Evolutionary conservation across 2,329 filamentous ascomycete genomes (phyloP), one percentile per base, ranked within the genome.

Genomic region (Sarocladiaceae sp.): DNA sequence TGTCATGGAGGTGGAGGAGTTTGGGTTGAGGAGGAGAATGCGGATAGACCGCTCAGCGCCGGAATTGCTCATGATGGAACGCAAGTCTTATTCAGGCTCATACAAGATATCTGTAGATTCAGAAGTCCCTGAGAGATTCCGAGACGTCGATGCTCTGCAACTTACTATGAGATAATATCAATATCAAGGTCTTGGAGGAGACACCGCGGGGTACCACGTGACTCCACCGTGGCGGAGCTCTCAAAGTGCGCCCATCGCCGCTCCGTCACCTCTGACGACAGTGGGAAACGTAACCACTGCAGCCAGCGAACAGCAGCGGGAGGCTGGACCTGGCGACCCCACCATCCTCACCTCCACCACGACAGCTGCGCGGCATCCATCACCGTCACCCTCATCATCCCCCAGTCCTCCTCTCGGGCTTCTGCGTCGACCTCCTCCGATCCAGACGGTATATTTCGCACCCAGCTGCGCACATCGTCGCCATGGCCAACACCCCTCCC

Each of bases 21-120:
- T 93, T 26, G 87, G 86, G 57, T 93, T 91, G 54, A 91, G 73
- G 48, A 91, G 69, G 32, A 91, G 72, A 50, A 90, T 79, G 43
- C 53, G 54, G 43, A 59, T 44, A 44, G 47, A 52, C 40, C 44
- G 48, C 18, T 21, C n/a, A n/a, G n/a, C n/a, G n/a, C n/a, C n/a
- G n/a, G n/a, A n/a, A n/a, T n/a, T n/a, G n/a, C n/a, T n/a, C n/a
- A n/a, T n/a, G n/a, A n/a, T n/a, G n/a, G n/a, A n/a, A n/a, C n/a
- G n/a, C n/a, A n/a, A n/a, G n/a, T n/a, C n/a, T n/a, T n/a, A n/a
- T n/a, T n/a, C n/a, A n/a, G n/a, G n/a, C n/a, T n/a, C n/a, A n/a
- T n/a, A n/a, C n/a, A n/a, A n/a, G n/a, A n/a, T n/a, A n/a, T n/a
- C n/a, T n/a, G n/a, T n/a, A n/a, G n/a, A n/a, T n/a, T n/a, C n/a